Base-by-base conservation (phyloP, 2,329 filamentous ascomycete species). In the Neofusicoccum kwambonambiense region DNA sequence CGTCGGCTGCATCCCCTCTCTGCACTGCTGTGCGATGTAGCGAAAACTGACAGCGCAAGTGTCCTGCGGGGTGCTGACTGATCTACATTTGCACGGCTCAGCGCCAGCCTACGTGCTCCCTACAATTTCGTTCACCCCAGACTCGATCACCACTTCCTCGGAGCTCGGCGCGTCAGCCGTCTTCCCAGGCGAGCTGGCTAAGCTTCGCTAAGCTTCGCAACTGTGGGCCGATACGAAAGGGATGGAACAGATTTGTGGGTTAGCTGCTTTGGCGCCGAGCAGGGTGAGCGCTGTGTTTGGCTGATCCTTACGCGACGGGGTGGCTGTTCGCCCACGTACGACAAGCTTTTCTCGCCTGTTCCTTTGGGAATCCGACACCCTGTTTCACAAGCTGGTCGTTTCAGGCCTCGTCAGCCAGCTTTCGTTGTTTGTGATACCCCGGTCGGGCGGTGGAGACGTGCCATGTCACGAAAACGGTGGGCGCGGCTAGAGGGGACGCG, bases 141-240 rank as follows among this genome's bases (percentile, higher is more conserved):
- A 17, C 22, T 17, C 45, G 13, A 45, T 13, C 27, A 31, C 1
- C 6, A 7, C 27, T 31, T 31, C 27, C 17, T 47, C 42, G 56
- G 56, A 31, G n/a, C 41, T 27, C 56, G 54, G 42, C 9, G 15
- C 49, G 49, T 49, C 27, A 7, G 17, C 27, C 13, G 49, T 34
- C 31, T 8, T 3, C 4, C 27, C 27, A 7, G 22, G 34, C 17
- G 41, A 12, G 27, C 27, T 7, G n/a, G 42, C 42, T 37, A 60
- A 60, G 56, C 56, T 34, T 60, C 27, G 56, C 56, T 47, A 60
- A 60, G 56, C 56, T 49, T 47, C 12, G 56, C 11, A 39, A 15
- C 15, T 11, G 56, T 17, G 31, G 31, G 31, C 7, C 3, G 13
- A 35, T 8, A 15, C 31, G n/a, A 52, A 50, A 37, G 50, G 50